Conservation (phyloP, 176 grass and related monocot genomes). For the Tillandsia fasciculata region DNA sequence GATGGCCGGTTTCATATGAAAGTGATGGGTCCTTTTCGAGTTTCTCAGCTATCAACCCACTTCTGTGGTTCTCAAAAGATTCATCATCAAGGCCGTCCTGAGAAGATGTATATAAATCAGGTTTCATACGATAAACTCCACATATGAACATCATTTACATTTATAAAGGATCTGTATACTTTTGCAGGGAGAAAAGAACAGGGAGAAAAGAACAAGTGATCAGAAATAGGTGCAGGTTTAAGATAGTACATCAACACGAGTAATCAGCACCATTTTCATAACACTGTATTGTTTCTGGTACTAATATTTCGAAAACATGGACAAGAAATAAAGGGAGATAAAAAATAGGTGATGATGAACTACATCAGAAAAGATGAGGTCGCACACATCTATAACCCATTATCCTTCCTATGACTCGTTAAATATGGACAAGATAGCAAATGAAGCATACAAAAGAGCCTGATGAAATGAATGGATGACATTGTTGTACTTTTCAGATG, state of each 20-base stretch:
- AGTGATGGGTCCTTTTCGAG: slow-evolving; percentile 91
- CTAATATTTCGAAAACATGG: not conserved
- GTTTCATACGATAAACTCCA: slow-evolving; percentile 12
- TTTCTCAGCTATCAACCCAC: slow-evolving; percentile 85
- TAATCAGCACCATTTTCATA: not conserved
- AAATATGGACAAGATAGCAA: too few relatives aligned
- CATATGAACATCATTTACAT: slow-evolving; percentile 15
- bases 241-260: not conserved
- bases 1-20: slow-evolving; percentile 57
- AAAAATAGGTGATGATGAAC: not conserved
- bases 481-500: too few relatives aligned
- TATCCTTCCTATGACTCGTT: too few relatives aligned
- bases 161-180: slow-evolving; percentile 11
- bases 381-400: not conserved
- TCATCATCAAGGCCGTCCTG: slow-evolving; percentile 71
- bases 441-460: too few relatives aligned
- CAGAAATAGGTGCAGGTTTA: too few relatives aligned
- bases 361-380: not conserved
- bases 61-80: slow-evolving; percentile 79
- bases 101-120: not conserved
- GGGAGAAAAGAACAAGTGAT: not conserved
- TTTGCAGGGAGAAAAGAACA: not conserved
- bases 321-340: not conserved
- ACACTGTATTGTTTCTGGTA: not conserved
- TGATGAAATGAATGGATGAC: too few relatives aligned